Conservation (phyloP, 306 rosid species). For the Cicer judaicum region DNA sequence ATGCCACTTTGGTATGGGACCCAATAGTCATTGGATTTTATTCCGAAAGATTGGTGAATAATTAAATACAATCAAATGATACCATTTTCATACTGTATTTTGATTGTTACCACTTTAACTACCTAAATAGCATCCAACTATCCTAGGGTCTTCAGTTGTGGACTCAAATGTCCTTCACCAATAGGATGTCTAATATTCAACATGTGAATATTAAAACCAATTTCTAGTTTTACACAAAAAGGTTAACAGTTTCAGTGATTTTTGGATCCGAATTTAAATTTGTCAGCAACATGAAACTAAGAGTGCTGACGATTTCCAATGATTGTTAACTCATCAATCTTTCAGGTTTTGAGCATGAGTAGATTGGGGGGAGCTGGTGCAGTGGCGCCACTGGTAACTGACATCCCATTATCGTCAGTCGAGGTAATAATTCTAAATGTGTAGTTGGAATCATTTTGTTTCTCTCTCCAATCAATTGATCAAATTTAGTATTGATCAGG, state of each 20-base stretch:
- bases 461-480: conserved; percentile 8
- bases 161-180: conserved; percentile 19
- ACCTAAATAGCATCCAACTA: conserved; percentile 20
- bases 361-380: conserved; percentile 99
- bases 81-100: conserved; percentile 22
- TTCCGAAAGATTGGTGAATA: conserved; percentile 7
- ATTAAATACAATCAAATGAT: conserved; percentile 35
- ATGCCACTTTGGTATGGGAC: conserved; percentile 34
- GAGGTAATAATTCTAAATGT: conserved; percentile 61
- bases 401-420: conserved; percentile 86
- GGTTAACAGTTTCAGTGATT: conserved; percentile 26
- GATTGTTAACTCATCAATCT: conserved; percentile 40
- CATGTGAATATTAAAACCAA: conserved; percentile 18
- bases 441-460: not conserved
- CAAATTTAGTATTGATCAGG: conserved; percentile 53
- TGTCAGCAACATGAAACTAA: conserved; percentile 24
- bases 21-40: conserved; percentile 36
- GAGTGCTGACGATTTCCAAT: conserved; percentile 6
- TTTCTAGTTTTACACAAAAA: conserved; percentile 27
- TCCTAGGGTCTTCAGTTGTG: conserved; percentile 30
- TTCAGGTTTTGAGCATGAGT: conserved; percentile 98
- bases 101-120: conserved; percentile 24
- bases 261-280: conserved; percentile 31
- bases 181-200: conserved; percentile 17
- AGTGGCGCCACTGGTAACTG: conserved; percentile 94